Conservation (phyloP, 2,329 filamentous ascomycete species). For the Alternaria rosae region DNA sequence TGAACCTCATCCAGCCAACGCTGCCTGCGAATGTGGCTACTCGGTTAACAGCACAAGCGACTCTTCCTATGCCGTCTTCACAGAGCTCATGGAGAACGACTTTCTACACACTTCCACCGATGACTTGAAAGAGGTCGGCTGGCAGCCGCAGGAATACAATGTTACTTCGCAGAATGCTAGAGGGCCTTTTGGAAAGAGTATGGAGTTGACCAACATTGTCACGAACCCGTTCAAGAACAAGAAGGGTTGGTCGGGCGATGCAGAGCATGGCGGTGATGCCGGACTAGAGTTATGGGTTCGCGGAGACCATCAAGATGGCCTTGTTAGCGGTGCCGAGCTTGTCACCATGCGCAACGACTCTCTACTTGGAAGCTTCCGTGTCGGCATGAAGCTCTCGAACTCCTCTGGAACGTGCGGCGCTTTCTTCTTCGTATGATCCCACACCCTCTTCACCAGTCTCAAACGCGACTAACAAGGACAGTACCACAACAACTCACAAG, state of each 20-base stretch:
- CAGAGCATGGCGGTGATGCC: constrained; percentile 53
- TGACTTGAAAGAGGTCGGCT: constrained; percentile 60
- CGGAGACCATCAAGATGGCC: constrained; percentile 51
- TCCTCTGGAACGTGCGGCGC: constrained; percentile 74
- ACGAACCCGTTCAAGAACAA: constrained; percentile 58
- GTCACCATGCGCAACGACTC: constrained; percentile 68
- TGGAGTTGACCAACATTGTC: constrained; percentile 64
- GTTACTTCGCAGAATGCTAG: constrained; percentile 64
- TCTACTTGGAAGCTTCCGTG: constrained; percentile 73
- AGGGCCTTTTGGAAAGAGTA: constrained; percentile 72
- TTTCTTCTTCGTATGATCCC: constrained; percentile 74
- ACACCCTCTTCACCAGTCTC: background rate
- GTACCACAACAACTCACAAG: constrained; percentile 81
- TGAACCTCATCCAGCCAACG: constrained; percentile 39
- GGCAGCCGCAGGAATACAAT: constrained; percentile 73
- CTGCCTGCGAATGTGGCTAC: constrained; percentile 77
- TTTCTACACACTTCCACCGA: constrained; percentile 66
- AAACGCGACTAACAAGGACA: constrained; percentile 43
- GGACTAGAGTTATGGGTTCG: constrained; percentile 51
- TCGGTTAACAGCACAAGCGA: constrained; percentile 59
- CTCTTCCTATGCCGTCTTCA: constrained; percentile 62
- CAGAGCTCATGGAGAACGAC: constrained; percentile 74
- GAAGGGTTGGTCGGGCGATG: constrained; percentile 55
- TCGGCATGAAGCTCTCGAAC: constrained; percentile 69
- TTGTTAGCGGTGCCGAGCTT: constrained; percentile 70